Percentiles rank a stretch among this genome's conserved stretches.
phyloP scores from a whole-genome alignment of 1,284 basidiomycete species.

The Crepidotus sp. region DNA sequence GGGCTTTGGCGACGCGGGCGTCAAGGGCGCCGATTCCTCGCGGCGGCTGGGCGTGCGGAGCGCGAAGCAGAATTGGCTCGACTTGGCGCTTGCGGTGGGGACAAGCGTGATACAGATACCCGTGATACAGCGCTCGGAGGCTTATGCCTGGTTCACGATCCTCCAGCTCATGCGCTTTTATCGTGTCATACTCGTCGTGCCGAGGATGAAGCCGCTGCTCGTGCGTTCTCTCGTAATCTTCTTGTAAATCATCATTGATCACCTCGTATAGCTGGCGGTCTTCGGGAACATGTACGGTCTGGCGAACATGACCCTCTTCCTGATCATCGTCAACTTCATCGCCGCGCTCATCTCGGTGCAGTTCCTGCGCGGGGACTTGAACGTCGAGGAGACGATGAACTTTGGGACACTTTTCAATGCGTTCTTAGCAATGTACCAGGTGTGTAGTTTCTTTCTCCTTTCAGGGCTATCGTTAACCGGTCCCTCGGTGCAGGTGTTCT shows the following conservation, averaged over 20 bases:
- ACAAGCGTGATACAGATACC: constrained; percentile 86
- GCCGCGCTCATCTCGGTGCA: constrained; percentile 77
- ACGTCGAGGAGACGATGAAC: constrained; percentile 50
- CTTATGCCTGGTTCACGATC: constrained; percentile 88
- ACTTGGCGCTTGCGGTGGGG: constrained; percentile 74
- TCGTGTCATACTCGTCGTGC: constrained; percentile 84
- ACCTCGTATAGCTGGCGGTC: constrained; percentile 58
- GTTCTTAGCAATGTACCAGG: constrained; percentile 84
- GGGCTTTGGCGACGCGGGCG: not conserved
- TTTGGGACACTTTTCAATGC: constrained; percentile 88
- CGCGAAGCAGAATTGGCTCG: constrained; percentile 62
- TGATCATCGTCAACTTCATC: constrained; percentile 84
- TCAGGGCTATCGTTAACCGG: not conserved
- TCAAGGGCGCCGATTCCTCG: not conserved
- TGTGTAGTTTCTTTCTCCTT: not conserved
- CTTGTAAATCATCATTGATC: not conserved
- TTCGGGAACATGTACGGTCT: constrained; percentile 92
- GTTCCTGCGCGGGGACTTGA: constrained; percentile 74
- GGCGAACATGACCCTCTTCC: constrained; percentile 89
- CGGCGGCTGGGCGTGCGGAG: constrained; percentile 1
- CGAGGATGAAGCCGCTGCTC: constrained; percentile 75
- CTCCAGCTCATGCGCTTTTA: constrained; percentile 91
- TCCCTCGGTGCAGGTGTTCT: constrained; percentile 49
- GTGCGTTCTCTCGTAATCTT: constrained; percentile 32
- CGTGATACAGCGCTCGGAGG: constrained; percentile 50